These are phyloP conservation scores for Harringtonia lauricola DNA, from an alignment of 2,329 filamentous ascomycete species.

Conservation along the genomic window DNA sequence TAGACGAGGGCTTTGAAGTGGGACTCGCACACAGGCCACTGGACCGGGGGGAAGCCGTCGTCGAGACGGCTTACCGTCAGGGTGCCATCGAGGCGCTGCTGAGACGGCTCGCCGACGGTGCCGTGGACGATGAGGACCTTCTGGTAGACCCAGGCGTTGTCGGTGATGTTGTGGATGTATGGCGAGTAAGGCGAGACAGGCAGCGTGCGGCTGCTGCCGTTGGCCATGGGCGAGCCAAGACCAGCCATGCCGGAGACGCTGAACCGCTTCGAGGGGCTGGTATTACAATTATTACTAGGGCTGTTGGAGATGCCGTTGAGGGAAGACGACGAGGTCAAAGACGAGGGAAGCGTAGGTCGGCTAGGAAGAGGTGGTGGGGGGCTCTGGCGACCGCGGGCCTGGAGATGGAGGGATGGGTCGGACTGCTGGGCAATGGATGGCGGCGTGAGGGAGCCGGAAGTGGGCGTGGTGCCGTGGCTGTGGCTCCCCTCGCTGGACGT, in stretches of 20 bases:
- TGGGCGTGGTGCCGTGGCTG: slow-evolving; percentile 48
- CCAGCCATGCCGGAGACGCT: slow-evolving; percentile 56
- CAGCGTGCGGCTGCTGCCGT: slow-evolving; percentile 41
- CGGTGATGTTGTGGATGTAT: slow-evolving; percentile 63
- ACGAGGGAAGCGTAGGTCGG: slow-evolving; percentile 22
- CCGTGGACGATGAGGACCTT: slow-evolving; percentile 78
- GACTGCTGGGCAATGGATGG: slow-evolving; percentile 60
- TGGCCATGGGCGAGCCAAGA: slow-evolving; percentile 41
- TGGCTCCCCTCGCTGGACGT: slow-evolving; percentile 50
- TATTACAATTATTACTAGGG: slow-evolving; percentile 9
- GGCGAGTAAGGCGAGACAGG: slow-evolving; percentile 73
- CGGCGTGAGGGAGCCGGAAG: slow-evolving; percentile 62
- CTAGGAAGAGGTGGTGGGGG: slow-evolving; percentile 19
- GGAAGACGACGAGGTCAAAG: slow-evolving; percentile 16
- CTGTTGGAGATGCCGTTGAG: background rate
- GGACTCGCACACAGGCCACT: slow-evolving; percentile 81
- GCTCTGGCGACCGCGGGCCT: slow-evolving; percentile 33
- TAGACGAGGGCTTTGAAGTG: slow-evolving; percentile 89
- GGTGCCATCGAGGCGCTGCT: slow-evolving; percentile 63
- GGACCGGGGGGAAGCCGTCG: slow-evolving; percentile 70
- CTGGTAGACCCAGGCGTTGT: slow-evolving; percentile 86
- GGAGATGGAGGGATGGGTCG: slow-evolving; percentile 53
- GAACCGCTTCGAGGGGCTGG: slow-evolving; percentile 37
- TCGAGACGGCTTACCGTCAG: slow-evolving; percentile 73
- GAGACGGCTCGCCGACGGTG: slow-evolving; percentile 61